A percentile compares a stretch with the other conserved stretches of the same genome.
Evolutionary conservation across 2,329 filamentous ascomycete genomes (phyloP).

Genomic region (Trichoderma gracile): DNA sequence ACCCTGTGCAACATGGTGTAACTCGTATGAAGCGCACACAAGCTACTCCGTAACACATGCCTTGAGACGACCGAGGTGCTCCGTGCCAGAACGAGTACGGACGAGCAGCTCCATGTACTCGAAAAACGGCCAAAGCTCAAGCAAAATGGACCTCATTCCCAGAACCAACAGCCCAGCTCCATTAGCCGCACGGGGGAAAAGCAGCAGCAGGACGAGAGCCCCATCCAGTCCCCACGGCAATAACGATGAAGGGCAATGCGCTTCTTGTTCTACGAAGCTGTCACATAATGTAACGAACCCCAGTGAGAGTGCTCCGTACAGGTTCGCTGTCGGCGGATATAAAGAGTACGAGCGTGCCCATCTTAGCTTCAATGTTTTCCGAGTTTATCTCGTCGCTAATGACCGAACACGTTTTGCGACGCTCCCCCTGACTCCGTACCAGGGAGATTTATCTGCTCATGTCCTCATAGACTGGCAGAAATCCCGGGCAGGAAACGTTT

Average conservation of each 20-base stretch:
- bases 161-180: constrained; percentile 4
- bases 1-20: too few relatives aligned
- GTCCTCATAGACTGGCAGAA: not conserved
- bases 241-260: constrained; percentile 7
- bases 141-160: not conserved
- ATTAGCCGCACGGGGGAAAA: constrained; percentile 12
- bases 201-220: constrained; percentile 11
- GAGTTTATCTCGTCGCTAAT: constrained; percentile 18
- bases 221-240: constrained; percentile 23
- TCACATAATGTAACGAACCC: constrained; percentile 10
- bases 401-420: constrained; percentile 2
- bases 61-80: not conserved
- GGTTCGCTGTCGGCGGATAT: too few relatives aligned
- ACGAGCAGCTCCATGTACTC: not conserved
- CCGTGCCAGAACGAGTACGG: not conserved
- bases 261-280: constrained; percentile 19
- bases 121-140: constrained; percentile 5
- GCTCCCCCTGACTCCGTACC: constrained; percentile 1
- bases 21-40: too few relatives aligned
- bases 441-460: constrained; percentile 15
- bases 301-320: not conserved
- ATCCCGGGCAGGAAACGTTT: not conserved
- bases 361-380: not conserved
- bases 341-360: not conserved
- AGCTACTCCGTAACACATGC: too few relatives aligned